Percentiles rank a stretch among this genome's conserved stretches.
Conservation (phyloP, 2,329 filamentous ascomycete species). For the Pseudogymnoascus sp. region DNA sequence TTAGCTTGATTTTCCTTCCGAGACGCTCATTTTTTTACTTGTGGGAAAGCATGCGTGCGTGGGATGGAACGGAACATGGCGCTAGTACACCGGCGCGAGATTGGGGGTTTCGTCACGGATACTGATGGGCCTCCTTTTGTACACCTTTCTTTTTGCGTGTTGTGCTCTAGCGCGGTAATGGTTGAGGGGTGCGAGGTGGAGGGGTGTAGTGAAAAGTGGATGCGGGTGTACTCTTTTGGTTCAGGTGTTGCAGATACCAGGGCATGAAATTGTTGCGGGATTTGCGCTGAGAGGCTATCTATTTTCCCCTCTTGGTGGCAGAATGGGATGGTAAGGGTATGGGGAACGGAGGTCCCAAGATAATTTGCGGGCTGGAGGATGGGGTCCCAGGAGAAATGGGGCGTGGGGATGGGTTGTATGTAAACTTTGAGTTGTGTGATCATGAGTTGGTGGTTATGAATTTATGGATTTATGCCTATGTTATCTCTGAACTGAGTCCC, state of each 20-base stretch:
- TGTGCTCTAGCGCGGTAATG: not conserved
- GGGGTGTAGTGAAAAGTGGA: not conserved
- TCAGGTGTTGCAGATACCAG: not conserved
- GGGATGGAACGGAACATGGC: not conserved
- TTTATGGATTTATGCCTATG: not conserved
- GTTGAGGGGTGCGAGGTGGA: not conserved
- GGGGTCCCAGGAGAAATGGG: not conserved
- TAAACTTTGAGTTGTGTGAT: not conserved
- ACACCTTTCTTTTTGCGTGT: slow-evolving; percentile 2
- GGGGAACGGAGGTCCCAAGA: not conserved
- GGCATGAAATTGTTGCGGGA: not conserved
- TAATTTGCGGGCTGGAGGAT: not conserved
- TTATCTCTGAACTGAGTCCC: not conserved
- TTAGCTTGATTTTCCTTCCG: not conserved
- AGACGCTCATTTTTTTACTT: not conserved
- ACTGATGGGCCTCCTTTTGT: not conserved
- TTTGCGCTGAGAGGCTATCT: not conserved
- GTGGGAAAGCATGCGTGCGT: slow-evolving; percentile 2
- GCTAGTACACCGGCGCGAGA: not conserved
- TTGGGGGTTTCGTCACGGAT: not conserved
- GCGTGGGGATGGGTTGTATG: not conserved
- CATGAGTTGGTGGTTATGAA: not conserved
- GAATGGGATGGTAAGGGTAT: not conserved
- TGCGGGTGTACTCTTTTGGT: not conserved
- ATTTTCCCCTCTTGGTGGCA: not conserved